Percentiles rank a stretch among this genome's conserved stretches.
These are phyloP conservation scores for Senecio squalidus DNA, from an alignment of 140 eudicot species.

Conservation along the genomic window DNA sequence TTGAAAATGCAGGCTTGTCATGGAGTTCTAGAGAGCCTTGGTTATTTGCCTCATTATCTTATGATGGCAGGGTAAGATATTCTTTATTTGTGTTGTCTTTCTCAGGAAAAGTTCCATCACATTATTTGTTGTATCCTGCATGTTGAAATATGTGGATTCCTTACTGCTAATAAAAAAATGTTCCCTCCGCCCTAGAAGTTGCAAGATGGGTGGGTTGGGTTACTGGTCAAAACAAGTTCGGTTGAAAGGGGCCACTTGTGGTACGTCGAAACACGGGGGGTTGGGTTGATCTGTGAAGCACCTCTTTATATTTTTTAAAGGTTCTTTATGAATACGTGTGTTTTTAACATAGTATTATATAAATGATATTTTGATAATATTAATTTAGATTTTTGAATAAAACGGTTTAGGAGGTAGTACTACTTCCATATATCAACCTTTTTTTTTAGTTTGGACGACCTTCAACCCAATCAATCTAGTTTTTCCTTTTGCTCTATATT, in stretches of 20 bases:
- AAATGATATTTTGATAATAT: too few relatives aligned
- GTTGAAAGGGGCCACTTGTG: too few relatives aligned
- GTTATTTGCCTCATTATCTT: conserved; percentile 89
- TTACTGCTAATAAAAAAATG: neutral
- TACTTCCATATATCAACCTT: too few relatives aligned
- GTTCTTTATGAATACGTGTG: too few relatives aligned
- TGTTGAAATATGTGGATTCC: neutral
- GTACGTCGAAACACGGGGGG: neutral
- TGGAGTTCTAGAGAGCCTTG: conserved; percentile 99
- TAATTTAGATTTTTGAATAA: too few relatives aligned
- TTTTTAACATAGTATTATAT: too few relatives aligned
- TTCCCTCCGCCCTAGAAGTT: neutral
- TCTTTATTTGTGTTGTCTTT: neutral
- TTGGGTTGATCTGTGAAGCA: neutral
- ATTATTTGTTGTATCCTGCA: neutral
- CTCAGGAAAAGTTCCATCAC: neutral
- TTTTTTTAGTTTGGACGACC: too few relatives aligned
- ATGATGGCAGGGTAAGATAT: conserved; percentile 92
- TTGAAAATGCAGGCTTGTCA: conserved; percentile 63
- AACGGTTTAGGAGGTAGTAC: too few relatives aligned
- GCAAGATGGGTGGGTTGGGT: neutral
- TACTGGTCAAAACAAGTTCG: neutral
- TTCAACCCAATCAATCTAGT: too few relatives aligned
- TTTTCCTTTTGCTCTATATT: too few relatives aligned
- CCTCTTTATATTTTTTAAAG: too few relatives aligned